phyloP scores from a whole-genome alignment of 148 eudicot species.

The Amaranthus hypochondriacus region DNA sequence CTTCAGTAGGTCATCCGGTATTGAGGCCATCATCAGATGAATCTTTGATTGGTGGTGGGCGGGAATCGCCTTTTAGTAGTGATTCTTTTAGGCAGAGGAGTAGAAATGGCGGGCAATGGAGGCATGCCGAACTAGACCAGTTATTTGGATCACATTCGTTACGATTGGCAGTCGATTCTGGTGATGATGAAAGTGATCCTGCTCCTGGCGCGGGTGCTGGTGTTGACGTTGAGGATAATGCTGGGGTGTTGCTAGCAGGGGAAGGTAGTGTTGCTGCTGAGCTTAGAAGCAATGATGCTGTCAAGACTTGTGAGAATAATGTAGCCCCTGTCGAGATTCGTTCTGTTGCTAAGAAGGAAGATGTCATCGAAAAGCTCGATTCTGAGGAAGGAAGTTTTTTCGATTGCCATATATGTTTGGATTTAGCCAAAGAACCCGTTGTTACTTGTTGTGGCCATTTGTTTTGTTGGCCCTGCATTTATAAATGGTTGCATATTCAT shows the following conservation, averaged over 20 bases:
- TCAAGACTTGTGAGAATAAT: constrained; percentile 50
- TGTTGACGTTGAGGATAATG: constrained; percentile 25
- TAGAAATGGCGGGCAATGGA: constrained; percentile 56
- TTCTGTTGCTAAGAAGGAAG: constrained; percentile 41
- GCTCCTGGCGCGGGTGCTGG: constrained; percentile 26
- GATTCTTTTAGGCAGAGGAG: constrained; percentile 49
- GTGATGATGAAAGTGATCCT: constrained; percentile 10
- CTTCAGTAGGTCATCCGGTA: constrained; percentile 28
- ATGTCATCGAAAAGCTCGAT: constrained; percentile 38
- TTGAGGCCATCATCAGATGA: constrained; percentile 30
- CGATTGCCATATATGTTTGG: constrained; percentile 91
- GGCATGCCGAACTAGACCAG: constrained; percentile 35
- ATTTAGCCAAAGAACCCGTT: constrained; percentile 82
- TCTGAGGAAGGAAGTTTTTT: constrained; percentile 61
- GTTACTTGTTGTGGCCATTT: constrained; percentile 97
- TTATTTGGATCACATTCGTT: constrained; percentile 32
- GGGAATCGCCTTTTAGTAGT: constrained; percentile 42
- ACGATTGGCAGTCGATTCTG: constrained; percentile 32
- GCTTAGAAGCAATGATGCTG: constrained; percentile 36
- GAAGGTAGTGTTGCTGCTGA: constrained; percentile 70
- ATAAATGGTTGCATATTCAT: constrained; percentile 79
- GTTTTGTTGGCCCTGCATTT: constrained; percentile 96
- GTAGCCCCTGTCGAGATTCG: constrained; percentile 32
- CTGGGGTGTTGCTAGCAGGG: constrained; percentile 48
- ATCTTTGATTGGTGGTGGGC: constrained; percentile 43